Evolutionary conservation across 257 asterid species (phyloP), one percentile per base, ranked within the genome.

Genomic region (Solanum bulbocastanum): DNA sequence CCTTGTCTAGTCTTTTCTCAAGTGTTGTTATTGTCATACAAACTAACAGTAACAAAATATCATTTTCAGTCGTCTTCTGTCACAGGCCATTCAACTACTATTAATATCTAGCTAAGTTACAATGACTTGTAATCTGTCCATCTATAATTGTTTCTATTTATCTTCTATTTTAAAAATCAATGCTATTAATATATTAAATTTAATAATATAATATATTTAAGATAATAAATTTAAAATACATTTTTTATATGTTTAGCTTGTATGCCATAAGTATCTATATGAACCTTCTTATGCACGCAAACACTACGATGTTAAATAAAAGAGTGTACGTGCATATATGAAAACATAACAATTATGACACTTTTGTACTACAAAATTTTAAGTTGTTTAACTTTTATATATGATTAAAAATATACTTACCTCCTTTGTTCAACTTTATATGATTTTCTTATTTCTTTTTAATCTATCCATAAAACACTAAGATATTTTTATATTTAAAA

Each of bases 31-130:
- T 62, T 39, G 86, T 90, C 91, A 90, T 90, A 87, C 88, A 89
- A 46, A 81, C 25, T 23, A 60, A 39, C 83, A 49, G 72, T 76
- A 83, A 91, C 92, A 91, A 91, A 87, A 88, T 89, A 88, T 92
- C 92, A 87, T 86, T 88, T 90, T 91, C 92, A 90, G 27, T 75
- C 62, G 83, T 39, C 3, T 11, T 52, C 62, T 44, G 25, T 35
- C 65, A 73, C 37, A 52, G 40, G 71, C 79, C 83, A 87, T 39
- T 72, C 71, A 46, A 81, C 86, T 71, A 49, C 18, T 14, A 15
- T 60, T 83, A 79, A 75, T 37, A 37, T 87, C 52, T 87, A 49
- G 52, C 88, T n/a, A 36, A 42, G 15, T n/a, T 18, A 81, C 66
- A 46, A 5, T 27, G 27, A 81, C 66, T 78, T 10, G n/a, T 56